Conservation (phyloP, 2,329 filamentous ascomycete species). For the Ceratocystis destructans region DNA sequence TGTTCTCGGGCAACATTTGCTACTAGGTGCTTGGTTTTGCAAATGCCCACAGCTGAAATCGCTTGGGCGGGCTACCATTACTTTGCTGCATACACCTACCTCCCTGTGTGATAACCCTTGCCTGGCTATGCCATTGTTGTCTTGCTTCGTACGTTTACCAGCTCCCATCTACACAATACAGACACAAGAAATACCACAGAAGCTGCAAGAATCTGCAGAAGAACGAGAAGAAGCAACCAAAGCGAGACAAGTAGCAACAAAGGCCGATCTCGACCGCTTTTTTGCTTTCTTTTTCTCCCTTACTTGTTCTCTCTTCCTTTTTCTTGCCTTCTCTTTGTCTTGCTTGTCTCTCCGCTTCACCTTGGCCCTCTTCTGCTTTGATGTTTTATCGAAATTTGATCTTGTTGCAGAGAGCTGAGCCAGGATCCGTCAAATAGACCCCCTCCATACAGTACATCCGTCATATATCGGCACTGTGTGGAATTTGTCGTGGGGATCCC, state of each 20-base stretch:
- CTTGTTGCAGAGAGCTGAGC: conserved; percentile 6
- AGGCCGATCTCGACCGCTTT: not conserved
- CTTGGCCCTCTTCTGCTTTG: not conserved
- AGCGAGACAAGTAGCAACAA: not conserved
- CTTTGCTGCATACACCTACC: not conserved
- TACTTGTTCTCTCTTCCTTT: not conserved
- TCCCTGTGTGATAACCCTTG: not conserved
- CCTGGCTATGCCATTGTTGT: not conserved
- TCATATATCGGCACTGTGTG: not conserved
- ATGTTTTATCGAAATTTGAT: conserved; percentile 9
- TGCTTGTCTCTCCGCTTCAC: not conserved
- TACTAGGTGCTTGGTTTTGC: no score
- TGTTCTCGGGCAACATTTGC: not conserved
- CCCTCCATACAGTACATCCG: not conserved
- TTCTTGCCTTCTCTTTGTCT: not conserved
- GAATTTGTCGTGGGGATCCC: not conserved
- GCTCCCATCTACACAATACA: not conserved
- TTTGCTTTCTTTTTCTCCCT: not conserved
- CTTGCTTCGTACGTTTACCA: not conserved
- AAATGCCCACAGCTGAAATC: no score
- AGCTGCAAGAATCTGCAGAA: conserved; percentile 6
- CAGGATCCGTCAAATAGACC: conserved; percentile 3
- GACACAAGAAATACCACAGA: not conserved
- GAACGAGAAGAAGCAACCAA: conserved; percentile 1
- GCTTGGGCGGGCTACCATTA: not conserved